Conservation (phyloP, 2,329 filamentous ascomycete genomes). For the Xylariaceae sp. region DNA sequence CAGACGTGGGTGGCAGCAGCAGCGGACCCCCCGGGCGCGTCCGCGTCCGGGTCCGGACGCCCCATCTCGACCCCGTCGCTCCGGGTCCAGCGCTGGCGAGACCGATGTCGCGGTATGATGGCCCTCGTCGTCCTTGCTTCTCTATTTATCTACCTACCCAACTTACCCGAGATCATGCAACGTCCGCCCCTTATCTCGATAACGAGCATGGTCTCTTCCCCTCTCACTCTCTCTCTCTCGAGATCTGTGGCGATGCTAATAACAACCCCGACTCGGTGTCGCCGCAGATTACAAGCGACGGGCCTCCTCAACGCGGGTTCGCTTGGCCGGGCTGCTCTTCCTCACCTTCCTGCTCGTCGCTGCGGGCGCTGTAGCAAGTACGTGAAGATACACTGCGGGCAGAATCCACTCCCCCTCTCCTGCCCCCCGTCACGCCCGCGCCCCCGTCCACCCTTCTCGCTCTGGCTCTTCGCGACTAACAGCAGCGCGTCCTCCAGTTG, state of each 20-base stretch:
- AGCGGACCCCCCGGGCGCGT: not conserved
- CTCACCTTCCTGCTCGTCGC: conserved; percentile 8
- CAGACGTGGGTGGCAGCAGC: too few relatives aligned
- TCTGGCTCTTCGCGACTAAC: too few relatives aligned
- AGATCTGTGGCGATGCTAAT: too few relatives aligned
- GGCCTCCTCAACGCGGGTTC: conserved; percentile 7
- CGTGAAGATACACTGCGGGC: too few relatives aligned
- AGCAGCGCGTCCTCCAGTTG: conserved; percentile 7
- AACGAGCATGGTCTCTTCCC: too few relatives aligned
- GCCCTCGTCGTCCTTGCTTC: not conserved
- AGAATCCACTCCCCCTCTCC: conserved; percentile 2
- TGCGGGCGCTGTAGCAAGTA: conserved; percentile 8
- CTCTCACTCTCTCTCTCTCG: too few relatives aligned
- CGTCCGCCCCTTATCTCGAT: not conserved
- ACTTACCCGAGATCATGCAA: too few relatives aligned
- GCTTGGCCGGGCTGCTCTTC: conserved; percentile 11
- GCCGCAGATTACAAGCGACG: conserved; percentile 12
- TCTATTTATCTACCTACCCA: conserved; percentile 1
- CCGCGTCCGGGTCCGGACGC: not conserved
- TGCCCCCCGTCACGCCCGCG: not conserved
- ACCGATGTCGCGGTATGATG: conserved; percentile 7
- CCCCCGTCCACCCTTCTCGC: not conserved
- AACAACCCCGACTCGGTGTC: too few relatives aligned
- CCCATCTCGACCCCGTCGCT: conserved; percentile 6
- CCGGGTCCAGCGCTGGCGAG: conserved; percentile 5